Conservation (phyloP, 1,284 basidiomycete genomes). For the Ustilago sp. region DNA sequence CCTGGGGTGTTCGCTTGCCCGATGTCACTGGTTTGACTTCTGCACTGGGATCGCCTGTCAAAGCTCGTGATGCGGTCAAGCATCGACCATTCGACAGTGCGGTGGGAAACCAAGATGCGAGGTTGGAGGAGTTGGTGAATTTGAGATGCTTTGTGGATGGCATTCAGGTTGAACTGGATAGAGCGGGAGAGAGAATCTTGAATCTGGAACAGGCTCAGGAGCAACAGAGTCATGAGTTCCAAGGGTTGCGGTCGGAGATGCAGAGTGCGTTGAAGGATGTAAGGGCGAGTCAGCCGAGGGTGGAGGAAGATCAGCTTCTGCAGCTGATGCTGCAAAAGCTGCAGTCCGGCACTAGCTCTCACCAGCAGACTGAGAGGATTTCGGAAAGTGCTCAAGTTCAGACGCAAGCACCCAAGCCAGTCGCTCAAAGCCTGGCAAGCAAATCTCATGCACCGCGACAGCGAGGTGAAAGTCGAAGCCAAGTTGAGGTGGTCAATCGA, state of each 20-base stretch:
- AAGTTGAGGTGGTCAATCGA: slow-evolving; percentile 42
- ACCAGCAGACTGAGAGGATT: slow-evolving; percentile 4
- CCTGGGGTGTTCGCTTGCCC: slow-evolving; percentile 41
- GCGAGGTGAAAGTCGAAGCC: slow-evolving; percentile 21
- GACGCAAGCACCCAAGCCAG: neutral
- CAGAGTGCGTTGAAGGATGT: slow-evolving; percentile 41
- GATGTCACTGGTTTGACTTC: slow-evolving; percentile 59
- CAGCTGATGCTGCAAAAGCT: slow-evolving; percentile 34
- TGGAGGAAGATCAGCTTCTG: slow-evolving; percentile 29
- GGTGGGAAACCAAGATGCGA: slow-evolving; percentile 42
- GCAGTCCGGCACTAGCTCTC: neutral
- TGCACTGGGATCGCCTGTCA: slow-evolving; percentile 51
- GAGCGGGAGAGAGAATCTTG: slow-evolving; percentile 51
- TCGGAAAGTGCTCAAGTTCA: neutral
- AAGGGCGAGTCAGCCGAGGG: slow-evolving; percentile 11
- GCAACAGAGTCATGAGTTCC: slow-evolving; percentile 50
- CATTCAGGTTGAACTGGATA: slow-evolving; percentile 51
- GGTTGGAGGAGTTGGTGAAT: slow-evolving; percentile 50
- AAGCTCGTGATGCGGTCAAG: slow-evolving; percentile 38
- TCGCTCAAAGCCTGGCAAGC: neutral
- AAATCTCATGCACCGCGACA: neutral
- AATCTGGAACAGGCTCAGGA: slow-evolving; percentile 51
- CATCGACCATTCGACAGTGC: slow-evolving; percentile 45
- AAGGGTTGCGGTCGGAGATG: slow-evolving; percentile 43
- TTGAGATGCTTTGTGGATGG: slow-evolving; percentile 51